Conservation (phyloP, 2,329 filamentous ascomycete species). For the Endoconidiophora polonica region DNA sequence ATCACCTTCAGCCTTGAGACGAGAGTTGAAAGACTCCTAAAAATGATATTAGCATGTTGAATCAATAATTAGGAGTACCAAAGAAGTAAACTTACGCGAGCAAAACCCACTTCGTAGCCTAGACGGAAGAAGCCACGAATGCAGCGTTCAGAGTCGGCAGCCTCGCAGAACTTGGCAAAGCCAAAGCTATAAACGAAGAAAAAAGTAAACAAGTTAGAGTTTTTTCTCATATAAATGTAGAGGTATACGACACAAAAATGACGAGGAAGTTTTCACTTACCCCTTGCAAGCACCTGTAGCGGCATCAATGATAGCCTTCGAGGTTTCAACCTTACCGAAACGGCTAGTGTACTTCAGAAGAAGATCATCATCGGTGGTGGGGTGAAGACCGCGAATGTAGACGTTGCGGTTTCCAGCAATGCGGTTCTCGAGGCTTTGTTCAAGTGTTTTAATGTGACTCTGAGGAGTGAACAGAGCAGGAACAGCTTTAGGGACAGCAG, state of each 20-base stretch:
- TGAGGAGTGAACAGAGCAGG: conserved; percentile 75
- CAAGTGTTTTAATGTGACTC: conserved; percentile 74
- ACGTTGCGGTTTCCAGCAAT: conserved; percentile 89
- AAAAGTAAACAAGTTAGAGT: neutral
- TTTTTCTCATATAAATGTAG: neutral
- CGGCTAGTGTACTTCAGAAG: conserved; percentile 66
- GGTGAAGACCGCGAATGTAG: conserved; percentile 90
- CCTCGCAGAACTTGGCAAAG: conserved; percentile 87
- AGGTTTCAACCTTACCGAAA: conserved; percentile 88
- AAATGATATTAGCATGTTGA: neutral
- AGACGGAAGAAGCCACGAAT: conserved; percentile 90
- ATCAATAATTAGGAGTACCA: neutral
- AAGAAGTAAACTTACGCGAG: conserved; percentile 45
- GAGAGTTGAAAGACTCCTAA: conserved; percentile 93
- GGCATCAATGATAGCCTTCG: conserved; percentile 96
- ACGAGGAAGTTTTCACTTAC: conserved; percentile 31
- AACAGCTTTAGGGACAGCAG: conserved; percentile 70
- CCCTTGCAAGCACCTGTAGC: conserved; percentile 90
- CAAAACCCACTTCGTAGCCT: conserved; percentile 95
- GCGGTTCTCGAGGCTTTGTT: conserved; percentile 87
- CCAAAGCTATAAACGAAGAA: conserved; percentile 51
- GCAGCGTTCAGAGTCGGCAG: conserved; percentile 80
- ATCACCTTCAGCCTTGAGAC: conserved; percentile 90
- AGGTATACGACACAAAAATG: neutral
- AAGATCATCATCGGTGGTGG: conserved; percentile 86